Base-by-base conservation (phyloP, 73 alveolate species). In the Symbiodinium pilosum region DNA sequence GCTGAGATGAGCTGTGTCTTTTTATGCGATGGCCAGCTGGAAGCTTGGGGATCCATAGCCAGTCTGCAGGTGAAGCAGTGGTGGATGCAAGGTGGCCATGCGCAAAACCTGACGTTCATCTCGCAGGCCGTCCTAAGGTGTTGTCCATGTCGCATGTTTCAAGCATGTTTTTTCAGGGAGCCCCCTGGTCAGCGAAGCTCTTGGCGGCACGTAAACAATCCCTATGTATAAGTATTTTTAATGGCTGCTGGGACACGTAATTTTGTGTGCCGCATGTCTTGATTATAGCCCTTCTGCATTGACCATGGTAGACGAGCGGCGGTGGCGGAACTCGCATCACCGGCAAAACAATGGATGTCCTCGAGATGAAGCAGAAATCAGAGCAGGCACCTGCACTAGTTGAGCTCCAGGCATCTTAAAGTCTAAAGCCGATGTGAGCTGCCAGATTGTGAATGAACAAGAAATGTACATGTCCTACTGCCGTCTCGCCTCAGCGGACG, bases 41-140 rank as follows among this genome's bases (percentile, higher is more conserved):
- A n/a, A n/a, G n/a, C n/a, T n/a, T n/a, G n/a, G n/a, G n/a, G n/a
- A n/a, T n/a, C n/a, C n/a, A n/a, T n/a, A n/a, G n/a, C n/a, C n/a
- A n/a, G n/a, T n/a, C n/a, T n/a, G n/a, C n/a, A 92, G 89, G 93
- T 93, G 32, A 30, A 3, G 84, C 85, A 43, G 85, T 93, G 98
- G 98, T 93, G 98, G 98, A 44, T 51, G 81, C 73, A 43, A 43
- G 69, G 85, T 24, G 98, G 98, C 84, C 84, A 73, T 38, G 83
- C 84, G 84, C 98, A 93, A 43, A 69, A 43, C 81, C 59, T 93
- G 68, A 81, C 83, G 30, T 73, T 81, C 73, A 73, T 93, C 69
- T 93, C 98, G 30, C 98, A 75, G 92, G 97, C 97, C 2, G n/a
- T n/a, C n/a, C n/a, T n/a, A n/a, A n/a, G n/a, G n/a, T n/a, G 30